These are phyloP conservation scores for Austroboletus festivus DNA, from an alignment of 768 basidiomycete genomes.

Conservation along the genomic window DNA sequence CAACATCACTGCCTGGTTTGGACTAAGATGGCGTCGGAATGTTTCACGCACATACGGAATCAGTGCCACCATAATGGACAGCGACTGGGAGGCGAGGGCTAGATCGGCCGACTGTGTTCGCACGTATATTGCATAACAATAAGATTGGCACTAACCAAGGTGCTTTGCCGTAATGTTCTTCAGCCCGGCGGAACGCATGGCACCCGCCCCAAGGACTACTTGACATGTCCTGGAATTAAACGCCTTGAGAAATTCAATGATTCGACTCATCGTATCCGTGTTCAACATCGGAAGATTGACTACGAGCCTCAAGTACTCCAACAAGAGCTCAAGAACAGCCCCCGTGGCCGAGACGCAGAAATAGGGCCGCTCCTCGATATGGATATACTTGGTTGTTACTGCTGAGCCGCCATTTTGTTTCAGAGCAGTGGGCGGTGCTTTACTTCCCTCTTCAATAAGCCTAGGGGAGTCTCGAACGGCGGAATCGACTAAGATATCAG, in stretches of 20 bases:
- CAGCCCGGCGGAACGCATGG: slow-evolving; percentile 96
- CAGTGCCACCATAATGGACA: slow-evolving; percentile 90
- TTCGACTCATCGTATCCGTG: slow-evolving; percentile 90
- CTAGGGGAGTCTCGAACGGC: slow-evolving; percentile 81
- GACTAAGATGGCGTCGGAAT: slow-evolving; percentile 88
- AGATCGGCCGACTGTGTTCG: slow-evolving; percentile 16
- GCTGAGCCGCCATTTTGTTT: slow-evolving; percentile 20
- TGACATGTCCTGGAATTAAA: slow-evolving; percentile 99
- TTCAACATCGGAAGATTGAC: slow-evolving; percentile 86
- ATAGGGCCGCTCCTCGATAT: slow-evolving; percentile 81
- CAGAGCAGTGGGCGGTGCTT: slow-evolving; percentile 12
- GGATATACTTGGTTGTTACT: slow-evolving; percentile 54
- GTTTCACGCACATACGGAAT: slow-evolving; percentile 96
- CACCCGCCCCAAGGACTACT: slow-evolving; percentile 95
- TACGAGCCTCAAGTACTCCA: slow-evolving; percentile 86
- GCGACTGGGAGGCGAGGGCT: slow-evolving; percentile 95
- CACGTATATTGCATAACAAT: slow-evolving; percentile 18
- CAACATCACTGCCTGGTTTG: slow-evolving; percentile 94
- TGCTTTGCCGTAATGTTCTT: slow-evolving; percentile 99
- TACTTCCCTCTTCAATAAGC: slow-evolving; percentile 43
- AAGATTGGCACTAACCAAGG: slow-evolving; percentile 57
- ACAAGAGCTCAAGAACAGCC: slow-evolving; percentile 63
- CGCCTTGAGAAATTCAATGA: slow-evolving; percentile 94
- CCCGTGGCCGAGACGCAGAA: slow-evolving; percentile 85
- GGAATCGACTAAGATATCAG: slow-evolving; percentile 71